Base-by-base conservation (phyloP, 73 alveolate species). In the Halteria grandinella region DNA sequence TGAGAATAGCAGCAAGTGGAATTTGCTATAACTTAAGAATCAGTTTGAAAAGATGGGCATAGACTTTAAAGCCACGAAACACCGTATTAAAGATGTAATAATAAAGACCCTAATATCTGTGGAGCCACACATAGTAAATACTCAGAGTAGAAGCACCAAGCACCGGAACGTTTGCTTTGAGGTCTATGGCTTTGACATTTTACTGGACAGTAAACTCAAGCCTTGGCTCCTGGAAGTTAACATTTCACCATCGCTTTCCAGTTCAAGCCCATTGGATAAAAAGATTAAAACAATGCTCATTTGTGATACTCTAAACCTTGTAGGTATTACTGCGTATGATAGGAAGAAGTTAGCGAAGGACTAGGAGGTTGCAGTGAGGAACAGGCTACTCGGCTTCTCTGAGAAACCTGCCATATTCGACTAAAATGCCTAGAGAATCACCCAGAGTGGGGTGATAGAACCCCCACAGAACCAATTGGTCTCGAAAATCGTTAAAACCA, bases 191-290 rank as follows among this genome's bases (percentile, higher is more conserved):
- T 89, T 79, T 64, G 96, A 89, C 75, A 89, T 89, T 47, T 66
- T 89, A 36, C 87, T 89, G 7, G 96, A 89, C 60, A 75, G 79
- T 20, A 85, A 89, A 51, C 80, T 89, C 48, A 85, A 85, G 51
- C 89, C 94, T 18, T 85, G 94, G 94, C 72, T 89, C 21, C 73
- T 89, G 60, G 96, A 89, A 52, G 84, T 86, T 23, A 89, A 89
- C 72, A 69, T 71, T 14, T 85, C 89, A 40, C 94, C 96, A 0
- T 71, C 83, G 72, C 72, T 89, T 28, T 85, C 87, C 55, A 69
- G 83, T 28, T 87, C 87, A 21, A 72, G 77, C 33, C 86, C 83
- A 11, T 62, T 81, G 20, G 83, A 79, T 69, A 79, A 79, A 51
- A 81, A 81, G 45, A 72, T 81, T 11, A 81, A 81, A 31, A 81